Evolutionary conservation across 441 rosid species (phyloP), one percentile per base, ranked within the genome.

Genomic region (Gossypium schwendimanii): DNA sequence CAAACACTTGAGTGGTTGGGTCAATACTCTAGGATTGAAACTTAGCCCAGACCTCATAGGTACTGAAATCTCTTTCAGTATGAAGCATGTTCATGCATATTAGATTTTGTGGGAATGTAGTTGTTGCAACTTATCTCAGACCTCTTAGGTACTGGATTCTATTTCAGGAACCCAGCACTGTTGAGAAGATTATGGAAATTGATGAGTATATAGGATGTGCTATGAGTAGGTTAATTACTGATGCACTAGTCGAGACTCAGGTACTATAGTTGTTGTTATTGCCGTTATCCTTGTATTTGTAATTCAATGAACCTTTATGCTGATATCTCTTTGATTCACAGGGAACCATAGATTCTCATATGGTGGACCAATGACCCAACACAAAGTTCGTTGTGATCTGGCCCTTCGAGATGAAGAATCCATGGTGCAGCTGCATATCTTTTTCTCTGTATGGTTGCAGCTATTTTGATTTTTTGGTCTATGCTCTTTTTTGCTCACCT

Each of bases 141-240:
- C 52, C 21, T 76, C 20, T 45, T 71, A 47, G 61, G 23, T 39
- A 47, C 62, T 47, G 10, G 26, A 20, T 66, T 50, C 24, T 39
- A 62, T 71, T 80, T 55, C 87, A 93, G 99, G 99, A 95, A 82
- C 99, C 99, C 31, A 89, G 96, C 76, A 92, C 97, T 69, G 97
- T 94, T 65, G 99, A 92, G 80, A 94, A 92, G 80, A 93, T 95
- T 18, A 95, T 95, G 99, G 99, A 95, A 83, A 95, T 95, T 72
- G 99, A 95, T 80, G 87, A 87, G 65, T 97, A 91, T 76, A 91
- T 92, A 69, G 99, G 99, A 36, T 95, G 99, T 87, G 99, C 99
- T 52, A 91, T 95, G 99, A 95, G 99, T 69, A 98, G 98, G 36
- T 76, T 95, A 72, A 95, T 91, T 84, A 98, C 98, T 31, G 99